Base-by-base conservation (phyloP, 345 rosid species). In the Murraya paniculata region DNA sequence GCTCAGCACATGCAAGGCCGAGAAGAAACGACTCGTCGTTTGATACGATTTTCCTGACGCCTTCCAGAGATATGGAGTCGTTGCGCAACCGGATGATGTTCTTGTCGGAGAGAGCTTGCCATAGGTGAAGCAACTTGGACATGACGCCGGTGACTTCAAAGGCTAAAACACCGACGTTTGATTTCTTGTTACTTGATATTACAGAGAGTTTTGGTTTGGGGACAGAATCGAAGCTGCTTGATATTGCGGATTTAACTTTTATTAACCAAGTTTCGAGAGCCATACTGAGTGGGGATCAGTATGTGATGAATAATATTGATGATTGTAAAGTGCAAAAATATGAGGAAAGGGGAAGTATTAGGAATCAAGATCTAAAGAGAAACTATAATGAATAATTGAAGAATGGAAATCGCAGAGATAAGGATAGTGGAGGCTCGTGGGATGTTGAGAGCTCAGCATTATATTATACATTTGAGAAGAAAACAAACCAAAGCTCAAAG, bases 251-350 rank as follows among this genome's bases (percentile, higher is more conserved):
- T 82, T 90, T 94, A 25, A 94, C 94, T 81, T 90, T 94, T 24
- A 90, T 48, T 5, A 96, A 79, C 87, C 92, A 91, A 61, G 97
- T 89, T 79, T 96, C 98, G 62, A 96, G 96, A 83, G 98, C 97
- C 99, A 94, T 94, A 5, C 1, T 16, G 62, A 11, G 7, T 66
- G 41, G 5, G 50, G 50, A 45, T 45, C 50, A 45, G 50, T 9
- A 30, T 18, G n/a, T 53, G 70, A 39, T 35, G 25, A 45, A 13
- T 45, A 14, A 13, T 45, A 45, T 45, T 36, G 61, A 58, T 58
- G 48, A 61, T 24, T 61, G 21, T 10, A 41, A 78, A 64, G 82
- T 76, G 30, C 2, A 53, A 53, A 50, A 53, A 6, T 72, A 56
- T 35, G 9, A 72, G 45, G 6, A 68, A 64, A 41, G 38, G 76